A percentile compares a stretch with the other conserved stretches of the same genome.
Conservation (phyloP, 371 early-diverging fungal genomes). For the Umbelopsis sp. region DNA sequence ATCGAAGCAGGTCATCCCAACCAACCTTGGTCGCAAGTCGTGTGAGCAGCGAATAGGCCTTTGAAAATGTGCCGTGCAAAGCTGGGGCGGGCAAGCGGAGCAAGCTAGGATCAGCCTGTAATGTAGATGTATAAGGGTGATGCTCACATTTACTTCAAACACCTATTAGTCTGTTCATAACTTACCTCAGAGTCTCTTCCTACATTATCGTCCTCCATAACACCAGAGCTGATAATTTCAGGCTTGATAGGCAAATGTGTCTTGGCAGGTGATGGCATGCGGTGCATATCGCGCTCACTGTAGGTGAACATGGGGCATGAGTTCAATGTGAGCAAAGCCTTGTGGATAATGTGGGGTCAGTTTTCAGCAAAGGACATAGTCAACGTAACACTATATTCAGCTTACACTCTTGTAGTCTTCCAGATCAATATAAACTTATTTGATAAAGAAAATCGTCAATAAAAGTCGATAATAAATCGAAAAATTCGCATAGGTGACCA, state of each 20-base stretch:
- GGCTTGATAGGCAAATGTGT: slow-evolving; percentile 79
- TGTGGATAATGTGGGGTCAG: neutral
- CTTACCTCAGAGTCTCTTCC: slow-evolving; percentile 68
- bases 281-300: slow-evolving; percentile 86
- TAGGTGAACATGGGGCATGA: slow-evolving; percentile 98
- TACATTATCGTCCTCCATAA: slow-evolving; percentile 76
- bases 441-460: no score
- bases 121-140: neutral
- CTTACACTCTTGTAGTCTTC: slow-evolving; percentile 82
- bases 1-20: slow-evolving; percentile 92
- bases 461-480: no score
- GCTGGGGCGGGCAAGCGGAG: slow-evolving; percentile 85
- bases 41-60: slow-evolving; percentile 85
- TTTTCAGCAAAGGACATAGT: no score
- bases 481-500: no score
- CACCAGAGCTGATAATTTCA: slow-evolving; percentile 61
- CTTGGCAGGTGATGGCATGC: slow-evolving; percentile 88
- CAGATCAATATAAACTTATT: slow-evolving; percentile 76
- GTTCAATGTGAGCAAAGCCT: slow-evolving; percentile 92
- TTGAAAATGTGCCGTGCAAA: slow-evolving; percentile 89
- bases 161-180: neutral
- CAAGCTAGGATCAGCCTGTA: slow-evolving; percentile 63
- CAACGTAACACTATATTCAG: neutral
- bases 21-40: slow-evolving; percentile 81
- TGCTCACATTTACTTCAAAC: no score